Conservation (phyloP, 441 rosid genomes). For the Macaranga tanarius region DNA sequence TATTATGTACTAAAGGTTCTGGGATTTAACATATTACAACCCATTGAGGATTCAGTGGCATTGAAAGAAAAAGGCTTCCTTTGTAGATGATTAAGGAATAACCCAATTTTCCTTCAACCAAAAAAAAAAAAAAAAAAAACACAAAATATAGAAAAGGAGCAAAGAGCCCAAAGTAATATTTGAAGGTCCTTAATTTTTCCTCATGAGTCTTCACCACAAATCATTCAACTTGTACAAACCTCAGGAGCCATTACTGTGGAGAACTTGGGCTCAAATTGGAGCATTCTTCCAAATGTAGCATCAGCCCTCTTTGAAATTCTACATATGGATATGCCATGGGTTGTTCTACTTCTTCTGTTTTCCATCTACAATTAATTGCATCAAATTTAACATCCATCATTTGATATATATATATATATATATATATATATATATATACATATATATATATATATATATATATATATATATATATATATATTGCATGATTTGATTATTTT, state of each 20-base stretch:
- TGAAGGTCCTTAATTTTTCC: background rate
- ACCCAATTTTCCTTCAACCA: background rate
- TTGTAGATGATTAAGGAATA: background rate
- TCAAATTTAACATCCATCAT: background rate
- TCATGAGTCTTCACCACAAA: background rate
- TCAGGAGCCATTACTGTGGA: background rate
- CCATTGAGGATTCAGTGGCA: conserved; percentile 11
- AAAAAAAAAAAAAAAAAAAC: background rate
- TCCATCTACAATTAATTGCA: conserved; percentile 39
- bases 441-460: no score
- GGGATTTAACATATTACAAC: conserved; percentile 7
- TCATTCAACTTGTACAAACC: background rate
- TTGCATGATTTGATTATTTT: no score
- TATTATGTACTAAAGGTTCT: background rate
- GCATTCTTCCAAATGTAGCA: conserved; percentile 34
- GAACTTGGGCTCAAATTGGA: conserved; percentile 4
- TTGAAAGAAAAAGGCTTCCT: background rate
- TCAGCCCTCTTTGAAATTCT: conserved; percentile 46
- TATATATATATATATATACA: no score
- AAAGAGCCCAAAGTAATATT: background rate
- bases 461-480: no score
- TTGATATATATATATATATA: no score
- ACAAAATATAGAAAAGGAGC: background rate
- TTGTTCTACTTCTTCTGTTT: conserved; percentile 37
- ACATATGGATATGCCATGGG: conserved; percentile 56